Base-by-base conservation (phyloP, 176 grass and related monocot species). In the Zoysia japonica region DNA sequence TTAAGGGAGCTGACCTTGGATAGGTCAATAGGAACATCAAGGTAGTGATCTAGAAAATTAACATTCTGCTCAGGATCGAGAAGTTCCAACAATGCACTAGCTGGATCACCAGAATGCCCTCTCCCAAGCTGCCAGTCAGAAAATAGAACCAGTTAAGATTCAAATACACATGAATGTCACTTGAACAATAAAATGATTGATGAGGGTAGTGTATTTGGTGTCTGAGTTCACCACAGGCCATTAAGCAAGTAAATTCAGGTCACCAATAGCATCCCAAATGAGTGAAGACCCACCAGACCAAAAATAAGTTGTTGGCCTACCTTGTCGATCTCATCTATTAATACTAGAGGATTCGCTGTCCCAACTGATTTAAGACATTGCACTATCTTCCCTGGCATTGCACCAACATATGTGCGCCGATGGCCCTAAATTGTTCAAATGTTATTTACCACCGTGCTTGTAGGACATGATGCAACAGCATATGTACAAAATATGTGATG, bases 331-430 rank as follows among this genome's bases (percentile, higher is more conserved):
- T 99, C 96, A 84, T 99, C 96, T 83, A 99, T 99, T 76, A 99
- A 70, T 65, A 99, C 96, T 41, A 99, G 78, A 78, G 96, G 96
- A 77, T 99, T 99, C 77, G 92, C 90, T 81, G 96, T 99, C 73
- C 90, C 92, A 60, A 99, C 92, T 52, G 79, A 87, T 81, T 99
- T 99, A 67, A 99, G 87, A 86, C 96, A 99, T 63, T 99, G 96
- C 79, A 99, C 96, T 92, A 99, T 99, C 86, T 99, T 99, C 83
- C 96, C 96, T 71, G 96, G 96, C 96, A 99, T 99, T 45, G 96
- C 96, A 82, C 96, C 92, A 80, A 99, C 85, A 78, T 99, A 99
- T 5, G 96, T 99, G 44, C 96, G 92, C 37, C 96, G 88, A 88
- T 99, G 96, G 63, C 96, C 96, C 96, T 99, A 77, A 78, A 61